Conservation (phyloP, 2,329 filamentous ascomycete genomes). For the Periconia sp. region DNA sequence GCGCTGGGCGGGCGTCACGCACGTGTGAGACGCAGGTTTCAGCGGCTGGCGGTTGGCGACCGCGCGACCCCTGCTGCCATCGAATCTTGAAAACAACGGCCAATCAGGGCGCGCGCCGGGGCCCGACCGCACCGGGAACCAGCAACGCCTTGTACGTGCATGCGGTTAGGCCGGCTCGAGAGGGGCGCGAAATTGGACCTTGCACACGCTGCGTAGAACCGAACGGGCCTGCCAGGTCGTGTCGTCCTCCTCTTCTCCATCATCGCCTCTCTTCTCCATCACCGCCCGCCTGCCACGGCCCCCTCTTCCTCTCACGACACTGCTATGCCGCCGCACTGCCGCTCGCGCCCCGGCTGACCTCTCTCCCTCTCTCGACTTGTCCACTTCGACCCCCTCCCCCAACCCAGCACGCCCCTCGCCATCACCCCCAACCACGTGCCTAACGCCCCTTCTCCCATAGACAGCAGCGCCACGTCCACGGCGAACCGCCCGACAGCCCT, state of each 20-base stretch:
- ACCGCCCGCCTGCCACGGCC: conserved; percentile 25
- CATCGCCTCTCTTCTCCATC: conserved; percentile 19
- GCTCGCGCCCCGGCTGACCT: conserved; percentile 27
- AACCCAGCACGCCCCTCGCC: conserved; percentile 2
- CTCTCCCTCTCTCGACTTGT: not conserved
- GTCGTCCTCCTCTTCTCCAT: conserved; percentile 30
- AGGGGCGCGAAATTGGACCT: conserved; percentile 22
- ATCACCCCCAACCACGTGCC: conserved; percentile 32
- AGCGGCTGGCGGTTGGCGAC: not conserved
- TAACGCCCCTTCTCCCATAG: conserved; percentile 22
- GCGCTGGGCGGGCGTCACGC: no score
- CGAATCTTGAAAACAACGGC: conserved; percentile 21
- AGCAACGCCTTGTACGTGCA: conserved; percentile 9
- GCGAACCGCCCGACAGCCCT: conserved; percentile 11
- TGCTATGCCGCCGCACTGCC: conserved; percentile 31
- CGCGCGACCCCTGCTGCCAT: conserved; percentile 2
- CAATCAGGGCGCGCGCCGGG: conserved; percentile 19
- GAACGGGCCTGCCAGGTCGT: conserved; percentile 29
- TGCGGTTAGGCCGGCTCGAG: conserved; percentile 6
- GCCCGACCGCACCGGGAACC: conserved; percentile 5
- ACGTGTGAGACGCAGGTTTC: no score
- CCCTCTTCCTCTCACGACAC: conserved; percentile 22
- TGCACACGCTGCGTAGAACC: conserved; percentile 19
- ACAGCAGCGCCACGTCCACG: conserved; percentile 43
- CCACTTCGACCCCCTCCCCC: conserved; percentile 5